Conservation (phyloP, 768 basidiomycete species). For the Trametes sanguinea region DNA sequence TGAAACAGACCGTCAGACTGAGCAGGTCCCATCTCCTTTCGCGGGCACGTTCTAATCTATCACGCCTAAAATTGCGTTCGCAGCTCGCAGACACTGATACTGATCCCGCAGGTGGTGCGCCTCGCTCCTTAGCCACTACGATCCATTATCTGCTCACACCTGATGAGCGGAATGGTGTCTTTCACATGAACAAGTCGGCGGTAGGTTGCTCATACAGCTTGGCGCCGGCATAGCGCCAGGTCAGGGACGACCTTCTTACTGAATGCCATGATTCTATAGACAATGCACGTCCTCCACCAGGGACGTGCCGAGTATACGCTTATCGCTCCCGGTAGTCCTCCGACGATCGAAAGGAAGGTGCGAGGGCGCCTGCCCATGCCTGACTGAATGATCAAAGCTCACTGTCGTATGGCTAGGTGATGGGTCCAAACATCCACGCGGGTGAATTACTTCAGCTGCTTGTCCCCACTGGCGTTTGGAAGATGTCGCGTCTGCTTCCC, state of each 20-base stretch:
- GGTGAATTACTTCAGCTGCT: slow-evolving; percentile 52
- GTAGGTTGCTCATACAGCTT: slow-evolving; percentile 30
- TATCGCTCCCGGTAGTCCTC: slow-evolving; percentile 38
- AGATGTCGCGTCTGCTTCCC: slow-evolving; percentile 55
- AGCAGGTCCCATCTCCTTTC: slow-evolving; percentile 36
- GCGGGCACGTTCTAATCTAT: slow-evolving; percentile 27
- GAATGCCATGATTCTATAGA: slow-evolving; percentile 33
- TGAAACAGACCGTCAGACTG: slow-evolving; percentile 37
- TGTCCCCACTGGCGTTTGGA: slow-evolving; percentile 56
- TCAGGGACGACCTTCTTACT: background rate
- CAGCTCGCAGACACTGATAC: background rate
- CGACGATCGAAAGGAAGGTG: slow-evolving; percentile 40
- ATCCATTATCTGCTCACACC: slow-evolving; percentile 52
- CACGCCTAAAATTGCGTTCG: too few relatives aligned
- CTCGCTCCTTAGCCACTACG: slow-evolving; percentile 42
- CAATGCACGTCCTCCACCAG: slow-evolving; percentile 52
- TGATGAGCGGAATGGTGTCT: slow-evolving; percentile 41
- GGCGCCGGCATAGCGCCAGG: background rate
- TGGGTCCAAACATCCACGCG: slow-evolving; percentile 43
- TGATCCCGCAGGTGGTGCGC: slow-evolving; percentile 27
- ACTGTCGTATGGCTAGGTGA: slow-evolving; percentile 19
- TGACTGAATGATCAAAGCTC: background rate
- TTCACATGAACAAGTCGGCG: slow-evolving; percentile 53
- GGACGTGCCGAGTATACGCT: slow-evolving; percentile 55
- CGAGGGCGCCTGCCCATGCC: too few relatives aligned